phyloP scores from a whole-genome alignment of 2,329 filamentous ascomycete genomes.

The Ascochyta rabiei region DNA sequence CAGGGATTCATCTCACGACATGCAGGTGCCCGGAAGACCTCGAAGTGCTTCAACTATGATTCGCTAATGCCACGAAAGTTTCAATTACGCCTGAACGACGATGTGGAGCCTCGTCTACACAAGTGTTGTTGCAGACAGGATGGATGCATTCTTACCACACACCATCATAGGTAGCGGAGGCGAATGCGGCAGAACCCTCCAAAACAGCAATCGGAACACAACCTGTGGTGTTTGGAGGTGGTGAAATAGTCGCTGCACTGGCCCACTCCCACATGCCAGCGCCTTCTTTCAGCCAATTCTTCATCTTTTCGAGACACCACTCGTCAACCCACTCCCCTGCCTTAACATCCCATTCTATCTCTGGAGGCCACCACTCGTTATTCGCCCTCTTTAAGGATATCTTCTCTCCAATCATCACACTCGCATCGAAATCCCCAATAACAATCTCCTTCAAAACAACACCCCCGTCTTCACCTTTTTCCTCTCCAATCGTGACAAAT shows the following conservation, averaged over 20 bases:
- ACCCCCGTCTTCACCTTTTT: neutral
- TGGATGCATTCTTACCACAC: too few relatives aligned
- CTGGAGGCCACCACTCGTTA: neutral
- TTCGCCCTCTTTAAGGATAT: slow-evolving; percentile 3
- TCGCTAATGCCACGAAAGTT: too few relatives aligned
- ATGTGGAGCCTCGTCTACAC: too few relatives aligned
- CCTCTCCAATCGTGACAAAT: neutral
- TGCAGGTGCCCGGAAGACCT: too few relatives aligned
- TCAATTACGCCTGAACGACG: too few relatives aligned
- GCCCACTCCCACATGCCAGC: neutral
- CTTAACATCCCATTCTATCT: neutral
- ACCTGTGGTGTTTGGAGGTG: too few relatives aligned
- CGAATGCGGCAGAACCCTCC: too few relatives aligned
- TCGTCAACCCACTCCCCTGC: slow-evolving; percentile 1
- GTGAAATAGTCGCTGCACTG: too few relatives aligned
- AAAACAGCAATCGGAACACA: too few relatives aligned
- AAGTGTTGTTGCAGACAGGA: too few relatives aligned
- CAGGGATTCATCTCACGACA: too few relatives aligned
- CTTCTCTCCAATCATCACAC: neutral
- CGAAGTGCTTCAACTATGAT: accelerated
- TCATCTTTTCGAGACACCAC: slow-evolving; percentile 5
- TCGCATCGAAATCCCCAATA: slow-evolving; percentile 10
- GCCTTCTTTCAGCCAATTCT: slow-evolving; percentile 1
- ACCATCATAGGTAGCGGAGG: too few relatives aligned
- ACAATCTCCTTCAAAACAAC: slow-evolving; percentile 5